Evolutionary conservation across 805 yeast species (phyloP).

Genomic region (Saccharomyces jurei): DNA sequence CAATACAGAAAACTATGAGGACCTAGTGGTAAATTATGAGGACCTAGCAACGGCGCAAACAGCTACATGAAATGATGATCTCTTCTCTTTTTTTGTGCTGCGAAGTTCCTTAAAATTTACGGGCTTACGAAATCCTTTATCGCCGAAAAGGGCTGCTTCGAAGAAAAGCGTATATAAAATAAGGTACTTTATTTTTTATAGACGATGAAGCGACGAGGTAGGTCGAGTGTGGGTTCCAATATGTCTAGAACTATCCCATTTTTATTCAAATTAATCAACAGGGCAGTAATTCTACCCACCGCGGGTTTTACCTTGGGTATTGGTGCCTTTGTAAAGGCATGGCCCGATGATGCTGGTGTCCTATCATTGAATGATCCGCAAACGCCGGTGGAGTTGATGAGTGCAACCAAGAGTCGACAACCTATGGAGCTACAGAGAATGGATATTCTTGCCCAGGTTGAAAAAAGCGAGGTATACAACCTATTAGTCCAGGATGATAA

Average conservation of each 20-base stretch:
- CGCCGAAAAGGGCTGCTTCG: background rate
- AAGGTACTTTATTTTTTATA: background rate
- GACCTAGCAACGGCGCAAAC: background rate
- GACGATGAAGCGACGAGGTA: background rate
- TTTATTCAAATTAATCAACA: slow-evolving; percentile 5
- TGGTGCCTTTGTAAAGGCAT: slow-evolving; percentile 22
- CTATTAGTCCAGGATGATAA: slow-evolving; percentile 15
- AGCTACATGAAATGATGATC: background rate
- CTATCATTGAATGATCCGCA: slow-evolving; percentile 12
- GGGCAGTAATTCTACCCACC: slow-evolving; percentile 22
- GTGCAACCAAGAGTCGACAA: slow-evolving; percentile 23
- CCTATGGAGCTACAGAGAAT: slow-evolving; percentile 22
- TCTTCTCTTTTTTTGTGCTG: background rate
- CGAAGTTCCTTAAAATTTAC: background rate
- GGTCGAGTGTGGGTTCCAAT: background rate
- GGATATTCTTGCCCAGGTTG: slow-evolving; percentile 22
- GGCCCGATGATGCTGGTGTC: slow-evolving; percentile 25
- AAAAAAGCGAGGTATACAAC: slow-evolving; percentile 10
- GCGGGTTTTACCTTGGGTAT: slow-evolving; percentile 26
- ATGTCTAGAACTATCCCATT: background rate
- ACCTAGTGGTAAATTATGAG: slow-evolving; percentile 15
- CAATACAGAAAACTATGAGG: slow-evolving; percentile 35
- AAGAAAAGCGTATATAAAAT: background rate
- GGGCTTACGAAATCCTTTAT: background rate
- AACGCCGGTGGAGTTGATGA: slow-evolving; percentile 1